phyloP scores from a whole-genome alignment of 176 grass and related monocot genomes.

The Tillandsia leiboldiana region DNA sequence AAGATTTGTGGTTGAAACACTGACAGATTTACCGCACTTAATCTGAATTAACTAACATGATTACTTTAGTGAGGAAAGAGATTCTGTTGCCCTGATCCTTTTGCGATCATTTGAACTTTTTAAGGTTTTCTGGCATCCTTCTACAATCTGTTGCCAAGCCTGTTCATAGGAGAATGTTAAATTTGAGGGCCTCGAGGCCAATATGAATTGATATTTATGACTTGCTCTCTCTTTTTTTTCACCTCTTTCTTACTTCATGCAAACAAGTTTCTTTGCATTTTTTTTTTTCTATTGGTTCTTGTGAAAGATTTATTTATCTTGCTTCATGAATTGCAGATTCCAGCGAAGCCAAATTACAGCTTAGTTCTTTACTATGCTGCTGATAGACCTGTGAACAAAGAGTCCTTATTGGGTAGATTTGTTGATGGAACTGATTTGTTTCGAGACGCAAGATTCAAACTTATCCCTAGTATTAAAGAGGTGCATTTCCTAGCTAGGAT shows the following conservation, averaged over 20 bases:
- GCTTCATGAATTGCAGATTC: constrained; percentile 58
- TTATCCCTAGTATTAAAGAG: constrained; percentile 92
- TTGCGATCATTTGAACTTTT: not conserved
- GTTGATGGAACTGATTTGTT: constrained; percentile 83
- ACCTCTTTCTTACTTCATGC: not conserved
- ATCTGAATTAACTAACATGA: too few relatives aligned
- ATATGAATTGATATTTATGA: not conserved
- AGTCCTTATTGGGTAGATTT: constrained; percentile 76
- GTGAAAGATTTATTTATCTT: not conserved
- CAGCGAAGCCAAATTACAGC: constrained; percentile 88
- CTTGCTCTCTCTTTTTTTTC: not conserved
- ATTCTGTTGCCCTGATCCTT: not conserved
- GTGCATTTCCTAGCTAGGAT: constrained; percentile 35
- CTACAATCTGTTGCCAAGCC: not conserved
- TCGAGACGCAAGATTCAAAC: constrained; percentile 89
- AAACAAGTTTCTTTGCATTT: not conserved
- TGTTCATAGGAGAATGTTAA: not conserved
- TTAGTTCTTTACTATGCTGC: constrained; percentile 79
- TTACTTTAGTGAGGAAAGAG: not conserved
- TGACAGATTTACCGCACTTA: too few relatives aligned
- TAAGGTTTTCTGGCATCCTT: not conserved
- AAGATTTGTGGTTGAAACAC: too few relatives aligned
- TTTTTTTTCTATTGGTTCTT: constrained; percentile 7
- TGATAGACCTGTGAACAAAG: constrained; percentile 70
- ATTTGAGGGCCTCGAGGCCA: not conserved